Conservation (phyloP, 371 early-diverging fungal species). For the Mortierella sp. region DNA sequence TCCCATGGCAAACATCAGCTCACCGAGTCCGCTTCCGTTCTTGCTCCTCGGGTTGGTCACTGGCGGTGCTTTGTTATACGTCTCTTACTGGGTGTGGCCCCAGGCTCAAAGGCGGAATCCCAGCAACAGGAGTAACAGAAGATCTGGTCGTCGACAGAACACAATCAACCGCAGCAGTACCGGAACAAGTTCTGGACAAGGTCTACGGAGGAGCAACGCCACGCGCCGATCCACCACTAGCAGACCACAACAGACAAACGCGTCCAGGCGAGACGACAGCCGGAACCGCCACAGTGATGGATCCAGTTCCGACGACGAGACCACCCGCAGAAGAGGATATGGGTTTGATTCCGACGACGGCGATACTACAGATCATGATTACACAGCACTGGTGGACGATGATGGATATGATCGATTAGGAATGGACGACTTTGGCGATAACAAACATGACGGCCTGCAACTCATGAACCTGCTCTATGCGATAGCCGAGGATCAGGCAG, state of each 20-base stretch:
- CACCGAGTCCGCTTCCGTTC: slow-evolving; percentile 49
- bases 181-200: slow-evolving; percentile 7
- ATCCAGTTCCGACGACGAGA: slow-evolving; percentile 36
- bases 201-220: slow-evolving; percentile 43
- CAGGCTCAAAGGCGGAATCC: slow-evolving; percentile 36
- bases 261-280: slow-evolving; percentile 20
- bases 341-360: slow-evolving; percentile 25
- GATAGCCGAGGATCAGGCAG: slow-evolving; percentile 89
- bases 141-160: slow-evolving; percentile 16
- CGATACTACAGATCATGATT: slow-evolving; percentile 35
- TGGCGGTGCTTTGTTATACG: slow-evolving; percentile 47
- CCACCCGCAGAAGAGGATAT: slow-evolving; percentile 9
- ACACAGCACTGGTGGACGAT: slow-evolving; percentile 29
- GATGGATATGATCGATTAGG: slow-evolving; percentile 41
- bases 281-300: slow-evolving; percentile 26
- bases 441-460: slow-evolving; percentile 63
- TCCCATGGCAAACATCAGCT: slow-evolving; percentile 20
- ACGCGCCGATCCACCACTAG: slow-evolving; percentile 29
- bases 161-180: slow-evolving; percentile 1
- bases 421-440: slow-evolving; percentile 41
- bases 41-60: slow-evolving; percentile 48
- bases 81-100: slow-evolving; percentile 52
- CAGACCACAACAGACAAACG: slow-evolving; percentile 12
- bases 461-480: slow-evolving; percentile 83
- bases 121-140: slow-evolving; percentile 10